A percentile compares a stretch with the other conserved stretches of the same genome.
These are phyloP conservation scores for Emiliania huxleyi DNA, from an alignment of 78 protist species.

Conservation along the genomic window DNA sequence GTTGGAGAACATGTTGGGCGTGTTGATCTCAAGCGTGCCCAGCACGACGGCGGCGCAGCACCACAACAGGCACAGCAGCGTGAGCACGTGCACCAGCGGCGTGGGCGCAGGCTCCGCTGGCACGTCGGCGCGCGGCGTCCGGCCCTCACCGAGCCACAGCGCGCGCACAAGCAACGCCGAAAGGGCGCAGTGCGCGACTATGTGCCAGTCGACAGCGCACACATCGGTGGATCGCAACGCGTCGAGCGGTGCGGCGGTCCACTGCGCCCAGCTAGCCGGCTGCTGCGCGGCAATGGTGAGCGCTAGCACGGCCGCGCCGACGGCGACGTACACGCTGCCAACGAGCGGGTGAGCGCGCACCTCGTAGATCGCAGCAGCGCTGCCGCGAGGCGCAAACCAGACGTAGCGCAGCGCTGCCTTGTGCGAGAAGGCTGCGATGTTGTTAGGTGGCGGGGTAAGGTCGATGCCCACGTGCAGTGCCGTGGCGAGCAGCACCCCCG, in stretches of 20 bases:
- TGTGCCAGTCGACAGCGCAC: background rate
- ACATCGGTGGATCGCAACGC: too few relatives aligned
- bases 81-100: background rate
- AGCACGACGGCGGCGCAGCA: too few relatives aligned
- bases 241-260: too few relatives aligned
- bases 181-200: background rate
- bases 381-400: background rate
- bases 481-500: background rate
- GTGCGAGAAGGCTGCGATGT: background rate
- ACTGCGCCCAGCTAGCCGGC: too few relatives aligned
- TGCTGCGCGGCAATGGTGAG: too few relatives aligned
- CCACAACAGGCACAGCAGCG: background rate
- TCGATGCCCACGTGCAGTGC: background rate
- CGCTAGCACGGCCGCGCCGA: too few relatives aligned
- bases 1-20: background rate
- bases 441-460: conserved; percentile 23
- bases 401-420: background rate
- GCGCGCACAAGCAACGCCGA: background rate
- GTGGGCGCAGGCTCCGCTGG: background rate
- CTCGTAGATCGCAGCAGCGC: background rate
- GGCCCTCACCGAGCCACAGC: background rate
- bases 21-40: background rate
- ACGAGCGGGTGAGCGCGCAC: background rate
- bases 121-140: background rate
- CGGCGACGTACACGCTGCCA: too few relatives aligned